Evolutionary conservation across 331 rosid species (phyloP).

Genomic region (Cucumis variabilis): DNA sequence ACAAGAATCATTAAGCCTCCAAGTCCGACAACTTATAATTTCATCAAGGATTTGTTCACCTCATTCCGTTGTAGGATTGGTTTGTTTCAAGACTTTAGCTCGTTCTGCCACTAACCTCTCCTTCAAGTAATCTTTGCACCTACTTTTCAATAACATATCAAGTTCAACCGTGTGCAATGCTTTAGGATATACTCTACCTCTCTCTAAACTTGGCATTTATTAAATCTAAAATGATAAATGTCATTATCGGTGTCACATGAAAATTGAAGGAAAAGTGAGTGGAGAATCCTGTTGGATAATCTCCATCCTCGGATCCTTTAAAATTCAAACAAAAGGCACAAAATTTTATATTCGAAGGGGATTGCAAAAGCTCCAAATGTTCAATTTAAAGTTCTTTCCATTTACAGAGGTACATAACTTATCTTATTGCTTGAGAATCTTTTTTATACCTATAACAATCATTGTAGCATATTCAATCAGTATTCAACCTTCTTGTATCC

Average conservation of each 20-base stretch:
- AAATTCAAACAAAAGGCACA: slow-evolving; percentile 87
- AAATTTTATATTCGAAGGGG: slow-evolving; percentile 92
- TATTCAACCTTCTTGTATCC: slow-evolving; percentile 74
- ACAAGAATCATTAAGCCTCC: too few relatives aligned
- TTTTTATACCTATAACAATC: slow-evolving; percentile 81
- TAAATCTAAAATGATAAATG: slow-evolving; percentile 70
- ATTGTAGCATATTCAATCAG: slow-evolving; percentile 79
- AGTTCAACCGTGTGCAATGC: slow-evolving; percentile 74
- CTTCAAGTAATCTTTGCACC: slow-evolving; percentile 75
- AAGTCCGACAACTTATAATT: too few relatives aligned
- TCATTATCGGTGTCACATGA: slow-evolving; percentile 51
- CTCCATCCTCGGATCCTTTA: slow-evolving; percentile 48
- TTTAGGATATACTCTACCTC: slow-evolving; percentile 84
- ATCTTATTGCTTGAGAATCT: slow-evolving; percentile 93
- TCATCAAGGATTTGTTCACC: too few relatives aligned
- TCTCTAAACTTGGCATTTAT: slow-evolving; percentile 88
- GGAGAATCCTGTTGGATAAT: slow-evolving; percentile 48
- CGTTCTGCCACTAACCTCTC: slow-evolving; percentile 66
- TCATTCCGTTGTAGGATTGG: too few relatives aligned
- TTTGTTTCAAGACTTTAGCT: slow-evolving; percentile 57
- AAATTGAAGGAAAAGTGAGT: too few relatives aligned
- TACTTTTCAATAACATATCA: slow-evolving; percentile 71
- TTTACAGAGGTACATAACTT: slow-evolving; percentile 84
- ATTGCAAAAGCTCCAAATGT: slow-evolving; percentile 83
- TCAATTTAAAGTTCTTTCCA: slow-evolving; percentile 78